A percentile compares a stretch with the other conserved stretches of the same genome.
Conservation (phyloP, 768 basidiomycete genomes). For the Lactarius sanguifluus region DNA sequence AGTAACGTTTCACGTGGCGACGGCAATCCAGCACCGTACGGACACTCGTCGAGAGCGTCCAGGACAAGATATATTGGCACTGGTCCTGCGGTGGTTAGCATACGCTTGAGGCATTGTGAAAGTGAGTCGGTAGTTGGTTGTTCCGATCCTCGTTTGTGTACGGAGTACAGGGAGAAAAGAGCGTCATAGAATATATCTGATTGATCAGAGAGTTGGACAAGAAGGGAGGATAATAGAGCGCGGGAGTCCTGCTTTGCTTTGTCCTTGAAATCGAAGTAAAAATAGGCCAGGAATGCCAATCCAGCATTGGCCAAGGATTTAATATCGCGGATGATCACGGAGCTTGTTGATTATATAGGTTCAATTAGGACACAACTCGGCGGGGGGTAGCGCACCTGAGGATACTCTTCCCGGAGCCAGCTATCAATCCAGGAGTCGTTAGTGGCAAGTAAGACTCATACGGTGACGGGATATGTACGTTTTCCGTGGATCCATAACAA, state of each 20-base stretch:
- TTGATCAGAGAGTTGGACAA: not conserved
- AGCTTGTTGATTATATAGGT: not conserved
- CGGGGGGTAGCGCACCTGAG: not conserved
- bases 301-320: not conserved
- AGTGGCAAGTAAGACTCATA: not conserved
- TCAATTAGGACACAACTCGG: not conserved
- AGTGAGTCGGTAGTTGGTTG: not conserved
- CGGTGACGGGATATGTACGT: not conserved
- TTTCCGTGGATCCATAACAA: not conserved
- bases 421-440: not conserved
- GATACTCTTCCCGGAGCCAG: not conserved
- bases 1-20: not conserved
- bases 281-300: not conserved
- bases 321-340: not conserved
- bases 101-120: not conserved
- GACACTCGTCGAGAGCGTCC: constrained; percentile 6
- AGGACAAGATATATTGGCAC: not conserved
- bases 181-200: not conserved
- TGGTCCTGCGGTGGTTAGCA: not conserved
- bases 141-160: not conserved
- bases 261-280: constrained; percentile 2
- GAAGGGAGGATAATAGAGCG: not conserved
- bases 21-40: not conserved
- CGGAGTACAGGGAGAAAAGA: not conserved
- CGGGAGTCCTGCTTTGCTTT: not conserved